phyloP scores from a whole-genome alignment of 1,139 yeast species.

The Suhomyces bokatorum region DNA sequence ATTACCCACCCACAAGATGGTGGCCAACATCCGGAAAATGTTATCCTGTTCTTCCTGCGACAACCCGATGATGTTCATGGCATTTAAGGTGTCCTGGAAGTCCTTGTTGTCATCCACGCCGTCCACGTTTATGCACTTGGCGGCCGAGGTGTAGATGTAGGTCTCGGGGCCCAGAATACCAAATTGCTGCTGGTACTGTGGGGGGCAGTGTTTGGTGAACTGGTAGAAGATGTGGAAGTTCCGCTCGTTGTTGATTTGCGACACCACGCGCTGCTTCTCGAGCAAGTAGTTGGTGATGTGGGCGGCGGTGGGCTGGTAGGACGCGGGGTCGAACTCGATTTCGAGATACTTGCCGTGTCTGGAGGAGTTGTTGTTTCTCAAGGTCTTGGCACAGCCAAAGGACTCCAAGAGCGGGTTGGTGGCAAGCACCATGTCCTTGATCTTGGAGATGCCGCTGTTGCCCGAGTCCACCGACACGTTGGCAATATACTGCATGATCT shows the following conservation, averaged over 20 bases:
- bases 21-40: slow-evolving; percentile 80
- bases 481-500: slow-evolving; percentile 98
- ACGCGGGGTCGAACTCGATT: slow-evolving; percentile 74
- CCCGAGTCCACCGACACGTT: slow-evolving; percentile 56
- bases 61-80: slow-evolving; percentile 88
- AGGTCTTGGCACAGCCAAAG: slow-evolving; percentile 97
- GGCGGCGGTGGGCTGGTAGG: slow-evolving; percentile 88
- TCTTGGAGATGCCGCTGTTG: slow-evolving; percentile 60
- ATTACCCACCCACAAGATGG: slow-evolving; percentile 94
- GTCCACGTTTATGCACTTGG: slow-evolving; percentile 82
- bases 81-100: slow-evolving; percentile 74
- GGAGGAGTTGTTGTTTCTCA: slow-evolving; percentile 93
- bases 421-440: slow-evolving; percentile 96
- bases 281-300: slow-evolving; percentile 92
- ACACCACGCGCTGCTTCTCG: slow-evolving; percentile 94
- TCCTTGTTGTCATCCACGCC: slow-evolving; percentile 84
- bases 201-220: slow-evolving; percentile 88
- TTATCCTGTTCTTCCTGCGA: slow-evolving; percentile 82
- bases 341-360: slow-evolving; percentile 97
- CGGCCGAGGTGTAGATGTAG: slow-evolving; percentile 82
- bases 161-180: slow-evolving; percentile 95
- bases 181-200: slow-evolving; percentile 73
- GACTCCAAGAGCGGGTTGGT: slow-evolving; percentile 96
- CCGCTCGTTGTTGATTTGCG: slow-evolving; percentile 89
- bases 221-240: slow-evolving; percentile 97